These are phyloP conservation scores for rapeseed (Brassica napus) DNA, from an alignment of 345 rosid genomes.

Conservation along the genomic window DNA sequence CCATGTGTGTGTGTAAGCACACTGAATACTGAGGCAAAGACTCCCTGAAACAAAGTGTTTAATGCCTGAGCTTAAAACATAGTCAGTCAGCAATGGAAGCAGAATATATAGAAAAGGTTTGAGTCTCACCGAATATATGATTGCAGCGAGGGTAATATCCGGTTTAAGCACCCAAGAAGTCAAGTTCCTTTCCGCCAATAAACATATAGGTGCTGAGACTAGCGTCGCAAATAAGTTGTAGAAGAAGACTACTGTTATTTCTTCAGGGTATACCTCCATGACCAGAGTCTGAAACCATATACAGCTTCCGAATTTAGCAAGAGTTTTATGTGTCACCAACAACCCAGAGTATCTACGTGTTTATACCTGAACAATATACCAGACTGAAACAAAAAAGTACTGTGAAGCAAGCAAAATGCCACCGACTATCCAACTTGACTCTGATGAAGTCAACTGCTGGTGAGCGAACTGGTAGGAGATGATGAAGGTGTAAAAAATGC, in stretches of 20 bases:
- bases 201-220: constrained; percentile 13
- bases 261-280: constrained; percentile 14
- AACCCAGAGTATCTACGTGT: not conserved
- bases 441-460: constrained; percentile 12
- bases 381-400: constrained; percentile 18
- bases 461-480: not conserved
- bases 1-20: not conserved
- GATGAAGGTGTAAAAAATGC: not conserved
- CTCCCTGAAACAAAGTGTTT: not conserved
- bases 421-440: constrained; percentile 38
- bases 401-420: constrained; percentile 31
- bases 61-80: not conserved
- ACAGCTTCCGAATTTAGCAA: not conserved
- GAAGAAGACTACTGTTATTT: constrained; percentile 13
- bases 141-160: not conserved
- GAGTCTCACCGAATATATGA: not conserved
- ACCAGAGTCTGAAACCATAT: constrained; percentile 3
- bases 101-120: not conserved
- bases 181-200: not conserved
- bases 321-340: not conserved
- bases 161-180: not conserved
- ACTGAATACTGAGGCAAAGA: not conserved
- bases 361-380: constrained; percentile 39
- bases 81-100: not conserved
- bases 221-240: constrained; percentile 7